A percentile compares a stretch with the other conserved stretches of the same genome.
Conservation (phyloP, 2,329 filamentous ascomycete species). For the Alternaria novae-zelandiae region DNA sequence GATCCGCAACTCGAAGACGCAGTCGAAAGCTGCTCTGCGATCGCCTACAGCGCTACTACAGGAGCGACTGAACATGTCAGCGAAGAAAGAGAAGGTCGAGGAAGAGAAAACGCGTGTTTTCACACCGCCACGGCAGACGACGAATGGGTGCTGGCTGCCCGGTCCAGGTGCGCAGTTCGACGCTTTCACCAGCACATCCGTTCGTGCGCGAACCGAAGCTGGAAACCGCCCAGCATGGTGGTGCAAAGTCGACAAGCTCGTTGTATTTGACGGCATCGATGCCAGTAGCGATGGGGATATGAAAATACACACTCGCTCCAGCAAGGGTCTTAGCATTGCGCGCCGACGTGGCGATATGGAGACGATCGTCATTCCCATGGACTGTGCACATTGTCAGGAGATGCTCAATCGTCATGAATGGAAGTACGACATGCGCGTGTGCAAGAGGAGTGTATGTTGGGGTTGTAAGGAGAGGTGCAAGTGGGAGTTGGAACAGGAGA, state of each 20-base stretch:
- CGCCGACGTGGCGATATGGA: constrained; percentile 36
- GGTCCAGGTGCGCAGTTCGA: constrained; percentile 27
- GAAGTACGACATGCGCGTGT: constrained; percentile 44
- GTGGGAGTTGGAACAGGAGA: constrained; percentile 29
- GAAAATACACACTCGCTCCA: constrained; percentile 32
- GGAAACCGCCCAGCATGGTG: constrained; percentile 39
- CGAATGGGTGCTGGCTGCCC: constrained; percentile 40
- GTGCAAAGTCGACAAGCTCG: constrained; percentile 45
- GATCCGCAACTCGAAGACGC: constrained; percentile 41
- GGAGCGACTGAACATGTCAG: constrained; percentile 35
- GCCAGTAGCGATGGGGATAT: constrained; percentile 12
- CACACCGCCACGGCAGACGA: constrained; percentile 31
- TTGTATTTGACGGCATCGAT: constrained; percentile 41
- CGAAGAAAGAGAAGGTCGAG: constrained; percentile 22
- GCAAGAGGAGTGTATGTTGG: constrained; percentile 43
- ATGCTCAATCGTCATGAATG: constrained; percentile 44
- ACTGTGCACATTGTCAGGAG: constrained; percentile 41
- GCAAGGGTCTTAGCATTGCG: constrained; percentile 42
- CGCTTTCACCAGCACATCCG: constrained; percentile 34
- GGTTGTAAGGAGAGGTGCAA: constrained; percentile 42
- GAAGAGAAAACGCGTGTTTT: constrained; percentile 34
- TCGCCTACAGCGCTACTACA: constrained; percentile 42
- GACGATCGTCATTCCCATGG: constrained; percentile 39
- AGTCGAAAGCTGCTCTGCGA: constrained; percentile 35
- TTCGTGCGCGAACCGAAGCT: constrained; percentile 36